Evolutionary conservation across 192 early-diverging fungal species (phyloP), one percentile per base, ranked within the genome.

Genomic region (Ambispora gerdemannii): DNA sequence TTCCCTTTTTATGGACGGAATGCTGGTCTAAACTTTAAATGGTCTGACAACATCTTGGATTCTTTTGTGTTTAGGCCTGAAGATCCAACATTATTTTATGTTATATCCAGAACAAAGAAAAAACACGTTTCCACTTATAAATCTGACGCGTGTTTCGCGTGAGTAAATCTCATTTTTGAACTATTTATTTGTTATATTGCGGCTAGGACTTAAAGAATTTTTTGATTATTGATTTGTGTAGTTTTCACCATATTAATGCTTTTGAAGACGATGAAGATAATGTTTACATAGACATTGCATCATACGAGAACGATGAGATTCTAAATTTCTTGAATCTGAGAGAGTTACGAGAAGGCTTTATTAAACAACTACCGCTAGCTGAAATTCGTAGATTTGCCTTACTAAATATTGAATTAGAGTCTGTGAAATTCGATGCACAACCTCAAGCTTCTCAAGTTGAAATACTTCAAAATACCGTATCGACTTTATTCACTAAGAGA

Each of bases 231-330:
- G 11, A 4, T 53, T 20, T 53, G 10, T 53, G 7, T 32, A 85
- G 85, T 51, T 82, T 92, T 76, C 86, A 92, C 70, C 89, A 92
- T 67, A 80, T 89, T 70, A 90, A 90, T 59, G 90, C 90, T 0
- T 87, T 84, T 63, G 90, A 92, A 63, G 75, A 84, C 61, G 86
- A 80, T 0, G 78, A 81, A 0, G 84, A 88, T 68, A 86, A 85
- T 69, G 76, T 90, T 0, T 78, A 77, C 36, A 73, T 90, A 15
- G 90, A 92, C 65, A 78, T 89, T 69, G 78, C 83, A 3, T 76
- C 84, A 31, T 92, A 92, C 51, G 63, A 76, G 0, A 84, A 90
- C 67, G 85, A 86, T 35, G 76, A 77, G 0, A 78, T 92, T 17
- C 71, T 84, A 34, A 79, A 86, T n/a, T 84, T 85, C 24, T 72